Evolutionary conservation across 768 basidiomycete genomes (phyloP).

Genomic region (Polyporus arcularius): DNA sequence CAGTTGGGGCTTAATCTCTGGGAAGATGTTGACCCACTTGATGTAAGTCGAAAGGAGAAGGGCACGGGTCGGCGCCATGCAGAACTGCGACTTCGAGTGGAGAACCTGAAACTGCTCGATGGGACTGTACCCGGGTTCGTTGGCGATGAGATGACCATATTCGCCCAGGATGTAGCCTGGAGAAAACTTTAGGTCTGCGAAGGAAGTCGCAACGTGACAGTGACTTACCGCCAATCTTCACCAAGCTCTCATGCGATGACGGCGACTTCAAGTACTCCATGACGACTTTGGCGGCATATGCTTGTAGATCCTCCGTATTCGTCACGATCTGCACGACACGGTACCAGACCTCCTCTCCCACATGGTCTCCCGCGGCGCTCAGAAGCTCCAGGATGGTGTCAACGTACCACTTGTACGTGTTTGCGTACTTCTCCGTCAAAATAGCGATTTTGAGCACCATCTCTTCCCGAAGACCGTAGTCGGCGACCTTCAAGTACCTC

Average conservation of each 20-base stretch:
- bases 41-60: conserved; percentile 95
- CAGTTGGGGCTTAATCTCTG: conserved; percentile 94
- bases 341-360: conserved; percentile 99
- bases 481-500: conserved; percentile 92
- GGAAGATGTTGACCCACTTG: conserved; percentile 99
- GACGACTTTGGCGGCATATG: conserved; percentile 91
- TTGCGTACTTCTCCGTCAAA: conserved; percentile 97
- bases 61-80: conserved; percentile 87
- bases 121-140: conserved; percentile 91
- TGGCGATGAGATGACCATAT: conserved; percentile 97
- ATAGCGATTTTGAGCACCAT: conserved; percentile 99
- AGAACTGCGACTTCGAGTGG: conserved; percentile 94
- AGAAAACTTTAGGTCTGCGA: not conserved
- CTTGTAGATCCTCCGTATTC: conserved; percentile 96
- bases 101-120: conserved; percentile 91
- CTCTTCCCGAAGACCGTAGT: conserved; percentile 95
- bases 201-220: not conserved
- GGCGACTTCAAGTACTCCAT: conserved; percentile 88
- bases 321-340: conserved; percentile 98
- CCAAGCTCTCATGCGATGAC: conserved; percentile 87
- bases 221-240: conserved; percentile 88
- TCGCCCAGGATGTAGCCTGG: conserved; percentile 95
- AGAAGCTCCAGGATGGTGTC: conserved; percentile 97
- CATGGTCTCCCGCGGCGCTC: conserved; percentile 95
- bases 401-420: conserved; percentile 98